Base-by-base conservation (phyloP, 129 eudicot species). In the Flaveria sonorensis region DNA sequence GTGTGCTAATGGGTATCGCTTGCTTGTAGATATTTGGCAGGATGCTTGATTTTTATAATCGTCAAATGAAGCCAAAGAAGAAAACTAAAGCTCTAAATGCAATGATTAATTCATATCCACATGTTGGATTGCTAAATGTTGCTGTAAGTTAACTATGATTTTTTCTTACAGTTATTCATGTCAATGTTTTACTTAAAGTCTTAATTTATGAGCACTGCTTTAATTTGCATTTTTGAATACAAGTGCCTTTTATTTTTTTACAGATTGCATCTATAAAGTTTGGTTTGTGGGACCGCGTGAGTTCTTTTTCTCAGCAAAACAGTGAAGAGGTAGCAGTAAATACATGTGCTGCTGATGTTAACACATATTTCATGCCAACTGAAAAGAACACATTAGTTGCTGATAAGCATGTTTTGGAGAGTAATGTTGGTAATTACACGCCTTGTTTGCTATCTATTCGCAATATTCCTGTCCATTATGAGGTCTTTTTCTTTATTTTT, bases 231-330 rank as follows among this genome's bases (percentile, higher is more conserved):
- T 64, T 28, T 43, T 65, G 39, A 56, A 73, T 73, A 20, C 64
- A 39, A 21, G 5, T 15, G 10, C 3, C 0, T 40, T 42, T 14
- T 19, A 10, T 20, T 79, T 64, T 80, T 19, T 65, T 81, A 75
- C 90, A 94, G 98, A 88, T 94, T 8, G 73, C 82, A 56, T 89
- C 91, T 56, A 89, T 94, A 36, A 91, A 84, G 85, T 67, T 62
- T 70, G 98, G 98, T 76, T 78, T 91, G 85, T 91, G 91, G 85
- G 93, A 94, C 82, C 87, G 77, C 69, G 65, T 86, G 84, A 82
- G 82, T 77, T 93, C 87, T 32, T 71, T 79, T 60, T 71, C 81
- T 60, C 89, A 83, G 63, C 74, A 24, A 65, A 65, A 81, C 39
- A 50, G 67, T 63, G 77, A 81, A 28, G 80, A 67, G 26, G 87